Conservation (phyloP, 1,284 basidiomycete species). For the Nidula niveotomentosa region DNA sequence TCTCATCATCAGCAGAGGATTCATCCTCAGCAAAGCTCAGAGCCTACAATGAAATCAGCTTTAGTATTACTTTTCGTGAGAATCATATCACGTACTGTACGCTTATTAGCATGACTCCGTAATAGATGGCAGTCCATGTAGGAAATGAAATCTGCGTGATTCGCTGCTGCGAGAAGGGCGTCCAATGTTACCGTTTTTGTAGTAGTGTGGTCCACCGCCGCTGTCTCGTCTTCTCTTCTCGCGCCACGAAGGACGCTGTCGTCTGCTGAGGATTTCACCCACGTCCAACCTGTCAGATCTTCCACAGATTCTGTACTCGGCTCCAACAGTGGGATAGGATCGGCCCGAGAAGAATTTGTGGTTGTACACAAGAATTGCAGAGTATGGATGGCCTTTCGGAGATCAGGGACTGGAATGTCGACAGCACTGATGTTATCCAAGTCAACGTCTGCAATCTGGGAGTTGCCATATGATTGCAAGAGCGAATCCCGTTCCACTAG, state of each 20-base stretch:
- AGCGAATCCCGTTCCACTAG: slow-evolving; percentile 32
- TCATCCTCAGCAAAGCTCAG: slow-evolving; percentile 17
- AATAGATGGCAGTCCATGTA: slow-evolving; percentile 46
- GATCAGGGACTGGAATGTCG: slow-evolving; percentile 44
- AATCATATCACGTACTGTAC: slow-evolving; percentile 39
- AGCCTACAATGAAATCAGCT: slow-evolving; percentile 11
- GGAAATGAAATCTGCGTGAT: slow-evolving; percentile 6
- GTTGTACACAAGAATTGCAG: slow-evolving; percentile 51
- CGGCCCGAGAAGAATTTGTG: slow-evolving; percentile 9
- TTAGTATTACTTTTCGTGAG: background rate
- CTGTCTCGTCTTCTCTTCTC: background rate
- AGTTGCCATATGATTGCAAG: slow-evolving; percentile 36
- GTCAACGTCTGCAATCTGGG: background rate
- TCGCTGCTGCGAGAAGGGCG: background rate
- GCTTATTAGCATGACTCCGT: slow-evolving; percentile 29
- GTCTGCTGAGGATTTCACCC: slow-evolving; percentile 4
- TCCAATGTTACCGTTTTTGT: background rate
- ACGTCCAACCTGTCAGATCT: slow-evolving; percentile 10
- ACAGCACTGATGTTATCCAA: slow-evolving; percentile 24
- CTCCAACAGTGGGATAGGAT: slow-evolving; percentile 4
- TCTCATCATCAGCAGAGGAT: slow-evolving; percentile 54
- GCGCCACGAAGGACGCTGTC: background rate
- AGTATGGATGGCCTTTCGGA: slow-evolving; percentile 57
- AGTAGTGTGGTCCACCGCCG: background rate
- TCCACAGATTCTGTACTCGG: slow-evolving; percentile 11